Evolutionary conservation across 176 grass and related monocot genomes (phyloP), one percentile per base, ranked within the genome.

Genomic region (Eleusine coracana): DNA sequence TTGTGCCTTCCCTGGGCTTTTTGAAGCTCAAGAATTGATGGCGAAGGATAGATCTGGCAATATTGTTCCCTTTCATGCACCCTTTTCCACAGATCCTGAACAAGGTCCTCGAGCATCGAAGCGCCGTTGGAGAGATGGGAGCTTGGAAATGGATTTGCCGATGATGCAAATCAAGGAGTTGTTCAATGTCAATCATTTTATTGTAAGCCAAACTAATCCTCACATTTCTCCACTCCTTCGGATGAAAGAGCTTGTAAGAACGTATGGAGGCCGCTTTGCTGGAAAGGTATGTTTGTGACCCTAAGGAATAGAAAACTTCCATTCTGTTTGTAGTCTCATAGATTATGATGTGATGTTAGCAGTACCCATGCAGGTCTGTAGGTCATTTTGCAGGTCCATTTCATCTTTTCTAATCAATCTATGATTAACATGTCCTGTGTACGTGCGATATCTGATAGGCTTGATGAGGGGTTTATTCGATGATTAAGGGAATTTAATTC

Each of bases 111-210:
- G 84, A 65, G 87, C 85, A 68, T 84, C 88, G 2, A 82, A 90
- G 27, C 85, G 96, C 7, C 83, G 89, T 31, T 98, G 96, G 96
- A 94, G 96, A 82, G 96, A 98, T 40, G 96, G 96, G 37, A 98
- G 93, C 76, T 85, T 98, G 64, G 96, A 98, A 68, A 98, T 92
- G 78, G 96, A 98, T 93, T 78, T 98, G 77, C 96, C 96, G 39
- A 95, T 98, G 85, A 87, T 92, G 74, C 89, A 91, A 54, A 71
- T 98, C 63, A 98, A 98, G 74, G 92, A 98, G 66, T 50, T 98
- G 62, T 98, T 98, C 80, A 98, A 98, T 83, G 96, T 98, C 25
- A 98, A 95, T 16, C 93, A 98, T 86, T 98, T 98, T 83, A 93
- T 98, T 70, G 96, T 98, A 11, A 98, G 96, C 74, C 93, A 98